Percentiles rank a stretch among this genome's conserved stretches.
Evolutionary conservation across 1,139 yeast species (phyloP).

Genomic region (Scheffersomyces segobiensis): DNA sequence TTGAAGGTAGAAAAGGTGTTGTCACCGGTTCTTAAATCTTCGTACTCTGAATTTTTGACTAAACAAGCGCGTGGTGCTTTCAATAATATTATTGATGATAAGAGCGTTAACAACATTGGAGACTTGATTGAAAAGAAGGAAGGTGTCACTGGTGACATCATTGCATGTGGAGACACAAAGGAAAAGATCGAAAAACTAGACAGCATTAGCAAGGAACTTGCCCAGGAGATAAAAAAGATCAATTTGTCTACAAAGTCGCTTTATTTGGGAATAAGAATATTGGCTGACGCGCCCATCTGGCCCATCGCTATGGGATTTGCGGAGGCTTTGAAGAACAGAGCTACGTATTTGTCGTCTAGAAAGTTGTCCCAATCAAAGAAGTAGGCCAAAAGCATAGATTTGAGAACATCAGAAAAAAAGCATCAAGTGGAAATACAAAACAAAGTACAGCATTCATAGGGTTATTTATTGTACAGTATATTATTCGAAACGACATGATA

Average conservation of each 20-base stretch:
- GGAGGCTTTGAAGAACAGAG: constrained; percentile 70
- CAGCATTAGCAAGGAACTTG: constrained; percentile 20
- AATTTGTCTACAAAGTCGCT: constrained; percentile 57
- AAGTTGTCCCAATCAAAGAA: background rate
- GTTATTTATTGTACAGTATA: background rate
- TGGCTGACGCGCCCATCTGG: constrained; percentile 85
- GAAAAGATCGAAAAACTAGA: constrained; percentile 1
- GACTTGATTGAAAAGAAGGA: constrained; percentile 22
- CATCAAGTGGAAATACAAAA: background rate
- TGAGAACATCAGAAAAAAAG: background rate
- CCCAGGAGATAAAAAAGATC: constrained; percentile 35
- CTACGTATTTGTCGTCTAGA: constrained; percentile 30
- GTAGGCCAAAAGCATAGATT: background rate
- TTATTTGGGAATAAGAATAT: constrained; percentile 66
- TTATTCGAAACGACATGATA: background rate
- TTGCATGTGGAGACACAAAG: background rate
- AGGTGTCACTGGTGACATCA: background rate
- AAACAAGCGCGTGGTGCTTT: constrained; percentile 56
- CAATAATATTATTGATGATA: constrained; percentile 32
- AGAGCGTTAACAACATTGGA: constrained; percentile 21
- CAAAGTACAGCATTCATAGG: background rate
- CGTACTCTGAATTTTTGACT: constrained; percentile 55
- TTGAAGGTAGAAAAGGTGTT: constrained; percentile 58
- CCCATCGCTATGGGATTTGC: constrained; percentile 76
- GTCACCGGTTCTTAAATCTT: constrained; percentile 31